Base-by-base conservation (phyloP, 1,284 basidiomycete genomes). In the Vanrija pseudolonga region DNA sequence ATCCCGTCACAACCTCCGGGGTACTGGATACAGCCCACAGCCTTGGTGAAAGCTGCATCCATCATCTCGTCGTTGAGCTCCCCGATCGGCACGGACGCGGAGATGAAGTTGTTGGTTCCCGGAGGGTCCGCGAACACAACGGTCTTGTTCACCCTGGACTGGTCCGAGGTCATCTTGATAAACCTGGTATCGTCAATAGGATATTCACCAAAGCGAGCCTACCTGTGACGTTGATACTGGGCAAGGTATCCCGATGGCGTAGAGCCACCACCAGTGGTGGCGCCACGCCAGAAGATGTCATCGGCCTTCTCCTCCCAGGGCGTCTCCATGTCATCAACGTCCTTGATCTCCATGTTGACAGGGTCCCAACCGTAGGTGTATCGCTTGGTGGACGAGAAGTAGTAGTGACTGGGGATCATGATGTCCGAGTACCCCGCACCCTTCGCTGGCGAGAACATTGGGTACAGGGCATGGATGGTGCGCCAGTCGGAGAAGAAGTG, bases 401-500 rank as follows among this genome's bases (percentile, higher is more conserved):
- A 95, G 73, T 96, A 95, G 73, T 96, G 91, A 62, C 88, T 91
- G 0, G 93, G 93, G 60, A 97, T 92, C 50, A 88, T 80, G 60
- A 97, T 91, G 70, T 97, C 93, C 56, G 84, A 79, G 71, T 87
- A 97, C 0, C 93, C 93, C 24, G 79, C 78, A 0, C 86, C 84
- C 68, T 88, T 90, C 0, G 90, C 89, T 0, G 93, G 92, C 3
- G 89, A 93, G 73, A 97, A 88, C 50, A 97, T 83, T 6, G 93
- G 93, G 74, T 90, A 93, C 15, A 94, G 80, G 1, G 84, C 83
- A 14, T 88, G 83, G 54, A 94, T 86, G 0, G 87, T 89, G 18
- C 93, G 80, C 87, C 90, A 95, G 73, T 97, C 93, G 18, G 89
- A 90, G 82, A 95, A 97, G 76, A 95, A 96, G 71, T 91, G 91